Evolutionary conservation across 2,329 filamentous ascomycete species (phyloP), one percentile per base, ranked within the genome.

Genomic region (Xylaria sp.): DNA sequence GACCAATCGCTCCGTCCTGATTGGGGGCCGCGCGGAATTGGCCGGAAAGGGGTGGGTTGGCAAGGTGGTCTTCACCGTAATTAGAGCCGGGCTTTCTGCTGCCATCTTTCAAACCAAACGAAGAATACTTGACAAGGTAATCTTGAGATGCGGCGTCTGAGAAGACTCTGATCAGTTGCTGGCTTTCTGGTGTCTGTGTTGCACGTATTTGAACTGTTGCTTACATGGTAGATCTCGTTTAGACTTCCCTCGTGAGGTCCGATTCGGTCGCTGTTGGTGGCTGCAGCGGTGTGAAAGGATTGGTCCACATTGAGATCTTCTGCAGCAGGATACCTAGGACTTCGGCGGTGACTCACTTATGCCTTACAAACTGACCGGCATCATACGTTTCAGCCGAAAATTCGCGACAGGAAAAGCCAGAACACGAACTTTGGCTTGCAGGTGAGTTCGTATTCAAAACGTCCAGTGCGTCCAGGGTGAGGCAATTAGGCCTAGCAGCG

Each of bases 1-100:
- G 6, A 71, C 17, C 11, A 72, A 65, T 23, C 70, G 63, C 23
- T 57, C 58, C 19, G 70, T 72, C 17, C 21, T 49, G 56, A 70
- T 67, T 23, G 58, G 58, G 13, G 62, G 5, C 5, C 70, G 68
- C 13, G 64, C 38, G 3, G 65, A 54, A 44, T 66, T 69, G 13
- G 67, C 37, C 23, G 66, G 69, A 23, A 71, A 61, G 6, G 69
- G 70, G 13, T 46, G 25, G 7, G 21, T 23, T 13, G 70, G 70
- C 27, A 69, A 25, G 10, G 66, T 71, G 2, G 69, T 71, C 25
- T 55, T 48, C 25, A 71, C 64, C 35, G 11, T 53, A 15, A 52
- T 41, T 11, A 21, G 21, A 23, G 52, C 13, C 3, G 37, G 21
- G 2, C 4, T 47, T 52, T 52, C 38, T 3, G 38, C 17, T 6